Percentiles rank a stretch among this genome's conserved stretches.
Evolutionary conservation across 2,329 filamentous ascomycete species (phyloP).

Genomic region (Sporothrix schenckii): DNA sequence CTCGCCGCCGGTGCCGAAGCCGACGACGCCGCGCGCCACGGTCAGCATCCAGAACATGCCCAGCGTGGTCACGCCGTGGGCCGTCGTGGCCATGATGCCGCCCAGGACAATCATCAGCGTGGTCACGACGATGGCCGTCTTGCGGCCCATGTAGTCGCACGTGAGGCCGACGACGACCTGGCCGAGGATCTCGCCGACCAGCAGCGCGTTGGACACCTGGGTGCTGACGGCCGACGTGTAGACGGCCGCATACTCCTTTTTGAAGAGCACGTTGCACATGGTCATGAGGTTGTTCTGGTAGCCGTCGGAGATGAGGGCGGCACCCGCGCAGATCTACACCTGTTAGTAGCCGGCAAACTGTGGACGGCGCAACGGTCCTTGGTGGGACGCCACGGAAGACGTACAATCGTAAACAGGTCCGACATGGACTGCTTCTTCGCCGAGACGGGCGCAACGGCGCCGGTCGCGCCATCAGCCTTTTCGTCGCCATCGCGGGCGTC

Average conservation of each 20-base stretch:
- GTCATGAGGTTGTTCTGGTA: slow-evolving; percentile 45
- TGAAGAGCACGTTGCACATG: slow-evolving; percentile 43
- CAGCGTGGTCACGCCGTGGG: slow-evolving; percentile 45
- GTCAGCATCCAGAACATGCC: slow-evolving; percentile 58
- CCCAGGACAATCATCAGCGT: slow-evolving; percentile 51
- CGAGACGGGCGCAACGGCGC: slow-evolving; percentile 6
- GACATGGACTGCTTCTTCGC: slow-evolving; percentile 31
- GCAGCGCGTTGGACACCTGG: slow-evolving; percentile 55
- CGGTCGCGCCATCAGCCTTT: not conserved
- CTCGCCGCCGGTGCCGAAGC: slow-evolving; percentile 54
- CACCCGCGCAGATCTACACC: slow-evolving; percentile 36
- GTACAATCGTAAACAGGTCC: slow-evolving; percentile 32
- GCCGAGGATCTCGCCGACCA: slow-evolving; percentile 59
- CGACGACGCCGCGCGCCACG: slow-evolving; percentile 47
- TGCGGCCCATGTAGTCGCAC: slow-evolving; percentile 54
- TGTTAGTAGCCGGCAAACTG: not conserved
- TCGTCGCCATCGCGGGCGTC: not conserved
- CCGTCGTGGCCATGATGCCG: slow-evolving; percentile 51
- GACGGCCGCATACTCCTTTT: slow-evolving; percentile 41
- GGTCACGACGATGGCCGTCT: slow-evolving; percentile 52
- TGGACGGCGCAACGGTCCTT: too few species aligned
- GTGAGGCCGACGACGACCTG: slow-evolving; percentile 58
- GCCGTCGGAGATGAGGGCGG: slow-evolving; percentile 41
- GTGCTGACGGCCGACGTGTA: slow-evolving; percentile 45
- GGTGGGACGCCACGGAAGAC: not conserved